A percentile compares a stretch with the other conserved stretches of the same genome.
These are phyloP conservation scores for Monosporascus ibericus DNA, from an alignment of 2,329 filamentous ascomycete species.

Conservation along the genomic window DNA sequence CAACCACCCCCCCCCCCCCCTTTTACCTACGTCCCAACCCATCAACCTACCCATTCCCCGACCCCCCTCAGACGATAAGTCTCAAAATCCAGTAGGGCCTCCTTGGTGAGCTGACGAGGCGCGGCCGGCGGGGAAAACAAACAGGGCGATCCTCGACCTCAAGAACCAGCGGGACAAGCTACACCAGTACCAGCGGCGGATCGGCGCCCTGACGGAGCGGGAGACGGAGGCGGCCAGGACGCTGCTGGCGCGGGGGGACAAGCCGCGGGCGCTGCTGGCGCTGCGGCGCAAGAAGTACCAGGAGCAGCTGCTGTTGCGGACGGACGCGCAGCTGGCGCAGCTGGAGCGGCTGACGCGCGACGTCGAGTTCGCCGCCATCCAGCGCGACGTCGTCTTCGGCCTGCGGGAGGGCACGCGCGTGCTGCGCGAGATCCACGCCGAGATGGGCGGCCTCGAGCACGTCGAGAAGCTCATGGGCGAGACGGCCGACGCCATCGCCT, in stretches of 20 bases:
- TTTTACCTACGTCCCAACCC: too few species aligned
- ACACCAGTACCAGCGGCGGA: slow-evolving; percentile 89
- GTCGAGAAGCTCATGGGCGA: slow-evolving; percentile 96
- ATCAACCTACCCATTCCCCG: too few species aligned
- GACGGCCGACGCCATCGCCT: slow-evolving; percentile 81
- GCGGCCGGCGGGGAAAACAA: too few species aligned
- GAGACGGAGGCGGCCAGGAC: slow-evolving; percentile 82
- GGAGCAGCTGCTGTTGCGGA: slow-evolving; percentile 80
- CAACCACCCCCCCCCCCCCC: too few species aligned
- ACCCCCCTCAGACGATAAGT: slow-evolving; percentile 7
- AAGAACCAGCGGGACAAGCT: slow-evolving; percentile 97
- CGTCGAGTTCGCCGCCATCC: slow-evolving; percentile 93
- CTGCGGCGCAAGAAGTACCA: slow-evolving; percentile 96
- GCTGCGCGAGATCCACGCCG: slow-evolving; percentile 81
- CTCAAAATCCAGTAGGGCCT: not conserved
- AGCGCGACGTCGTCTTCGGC: slow-evolving; percentile 93
- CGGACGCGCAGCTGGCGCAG: slow-evolving; percentile 89
- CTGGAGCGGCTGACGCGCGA: slow-evolving; percentile 81
- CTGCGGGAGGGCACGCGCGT: slow-evolving; percentile 88
- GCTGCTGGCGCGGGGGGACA: slow-evolving; percentile 76
- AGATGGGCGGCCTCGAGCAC: slow-evolving; percentile 92
- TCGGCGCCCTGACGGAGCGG: slow-evolving; percentile 75
- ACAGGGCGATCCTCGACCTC: slow-evolving; percentile 91
- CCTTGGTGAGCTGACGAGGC: too few species aligned
- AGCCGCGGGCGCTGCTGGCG: slow-evolving; percentile 75